phyloP scores from a whole-genome alignment of 805 yeast genomes.

The Schwanniomyces vanrijiae region DNA sequence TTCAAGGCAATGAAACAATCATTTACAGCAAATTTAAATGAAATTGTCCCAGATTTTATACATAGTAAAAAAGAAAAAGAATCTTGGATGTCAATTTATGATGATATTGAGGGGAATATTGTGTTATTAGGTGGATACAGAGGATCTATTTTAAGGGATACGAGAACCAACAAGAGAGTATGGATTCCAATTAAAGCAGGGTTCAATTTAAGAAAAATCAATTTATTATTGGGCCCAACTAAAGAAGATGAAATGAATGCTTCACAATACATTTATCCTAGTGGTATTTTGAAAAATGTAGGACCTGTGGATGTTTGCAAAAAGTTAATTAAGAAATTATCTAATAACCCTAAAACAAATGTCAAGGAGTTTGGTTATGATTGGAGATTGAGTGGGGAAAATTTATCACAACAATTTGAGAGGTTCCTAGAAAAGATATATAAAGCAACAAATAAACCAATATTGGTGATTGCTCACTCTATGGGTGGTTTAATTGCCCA shows the following conservation, averaged over 20 bases:
- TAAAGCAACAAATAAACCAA: slow-evolving; percentile 52
- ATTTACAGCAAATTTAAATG: slow-evolving; percentile 49
- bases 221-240: slow-evolving; percentile 70
- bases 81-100: slow-evolving; percentile 47
- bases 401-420: slow-evolving; percentile 51
- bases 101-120: slow-evolving; percentile 72
- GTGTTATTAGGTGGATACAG: slow-evolving; percentile 86
- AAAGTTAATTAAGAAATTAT: slow-evolving; percentile 55
- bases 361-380: slow-evolving; percentile 87
- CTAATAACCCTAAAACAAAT: slow-evolving; percentile 54
- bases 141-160: slow-evolving; percentile 74
- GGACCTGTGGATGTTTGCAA: slow-evolving; percentile 85
- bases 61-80: slow-evolving; percentile 21
- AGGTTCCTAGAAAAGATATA: slow-evolving; percentile 48
- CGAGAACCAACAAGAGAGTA: slow-evolving; percentile 59
- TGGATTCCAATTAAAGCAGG: slow-evolving; percentile 93
- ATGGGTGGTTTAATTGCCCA: slow-evolving; percentile 94
- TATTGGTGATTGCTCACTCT: slow-evolving; percentile 80
- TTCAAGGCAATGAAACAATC: slow-evolving; percentile 69
- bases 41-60: slow-evolving; percentile 34
- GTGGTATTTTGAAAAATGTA: slow-evolving; percentile 74
- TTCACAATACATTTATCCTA: slow-evolving; percentile 57
- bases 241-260: slow-evolving; percentile 67
- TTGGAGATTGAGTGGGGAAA: slow-evolving; percentile 78
- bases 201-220: slow-evolving; percentile 65